These are phyloP conservation scores for Crithidia fasciculata DNA, from an alignment of 208 protist genomes.

Conservation along the genomic window DNA sequence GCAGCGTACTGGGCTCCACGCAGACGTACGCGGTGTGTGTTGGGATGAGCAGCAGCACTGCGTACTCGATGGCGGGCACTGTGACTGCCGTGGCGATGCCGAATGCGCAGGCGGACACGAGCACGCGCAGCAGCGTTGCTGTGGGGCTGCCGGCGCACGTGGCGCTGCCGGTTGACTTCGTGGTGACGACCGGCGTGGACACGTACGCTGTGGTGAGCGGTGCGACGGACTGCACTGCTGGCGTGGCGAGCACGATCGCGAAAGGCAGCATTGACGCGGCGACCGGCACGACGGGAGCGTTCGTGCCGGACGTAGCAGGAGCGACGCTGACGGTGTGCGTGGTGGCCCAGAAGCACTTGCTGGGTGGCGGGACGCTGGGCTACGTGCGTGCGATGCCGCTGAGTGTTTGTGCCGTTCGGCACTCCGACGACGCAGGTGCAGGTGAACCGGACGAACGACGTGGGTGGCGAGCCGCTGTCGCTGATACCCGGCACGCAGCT, in stretches of 20 bases:
- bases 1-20: too few relatives aligned
- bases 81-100: neutral
- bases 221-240: neutral
- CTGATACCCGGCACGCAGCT: conserved; percentile 35
- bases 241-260: conserved; percentile 38
- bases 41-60: neutral
- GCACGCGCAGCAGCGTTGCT: neutral
- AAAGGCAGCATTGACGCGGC: conserved; percentile 33
- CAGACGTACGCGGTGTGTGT: neutral
- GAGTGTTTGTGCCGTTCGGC: too few relatives aligned
- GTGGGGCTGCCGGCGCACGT: neutral
- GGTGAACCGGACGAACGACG: conserved; percentile 39
- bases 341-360: conserved; percentile 23
- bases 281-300: conserved; percentile 22
- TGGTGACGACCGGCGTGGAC: neutral
- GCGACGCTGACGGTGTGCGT: neutral
- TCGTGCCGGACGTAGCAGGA: conserved; percentile 20
- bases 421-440: conserved; percentile 5
- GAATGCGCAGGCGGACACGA: neutral
- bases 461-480: conserved; percentile 23
- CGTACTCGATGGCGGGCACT: neutral
- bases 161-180: neutral
- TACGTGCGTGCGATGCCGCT: too few relatives aligned
- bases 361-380: too few relatives aligned
- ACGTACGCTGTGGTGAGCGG: neutral